Percentiles rank a stretch among this genome's conserved stretches.
Evolutionary conservation across 768 basidiomycete species (phyloP).

Genomic region (Kwoniella shandongensis): DNA sequence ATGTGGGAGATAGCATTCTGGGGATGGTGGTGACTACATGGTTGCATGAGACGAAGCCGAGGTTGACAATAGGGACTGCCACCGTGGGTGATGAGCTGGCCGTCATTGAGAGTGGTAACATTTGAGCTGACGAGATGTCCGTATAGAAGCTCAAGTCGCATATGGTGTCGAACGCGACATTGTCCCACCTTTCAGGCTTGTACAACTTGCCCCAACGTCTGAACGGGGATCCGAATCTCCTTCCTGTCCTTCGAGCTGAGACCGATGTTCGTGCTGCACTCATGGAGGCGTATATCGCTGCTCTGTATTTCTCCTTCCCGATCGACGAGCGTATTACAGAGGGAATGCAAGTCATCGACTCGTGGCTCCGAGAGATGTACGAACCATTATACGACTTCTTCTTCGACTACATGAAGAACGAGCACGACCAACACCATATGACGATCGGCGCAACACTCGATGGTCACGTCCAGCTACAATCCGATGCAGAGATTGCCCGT

Average conservation of each 20-base stretch:
- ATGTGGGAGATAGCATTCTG: slow-evolving; percentile 48
- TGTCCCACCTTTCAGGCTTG: slow-evolving; percentile 46
- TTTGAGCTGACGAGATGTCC: too few relatives aligned
- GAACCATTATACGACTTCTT: slow-evolving; percentile 47
- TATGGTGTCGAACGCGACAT: slow-evolving; percentile 46
- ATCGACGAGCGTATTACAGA: slow-evolving; percentile 17
- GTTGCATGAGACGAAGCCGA: slow-evolving; percentile 45
- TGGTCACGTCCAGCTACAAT: slow-evolving; percentile 19
- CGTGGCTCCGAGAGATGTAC: slow-evolving; percentile 49
- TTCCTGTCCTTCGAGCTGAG: slow-evolving; percentile 27
- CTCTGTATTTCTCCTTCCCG: slow-evolving; percentile 42
- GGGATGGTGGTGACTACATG: slow-evolving; percentile 49
- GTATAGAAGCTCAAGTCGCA: slow-evolving; percentile 52
- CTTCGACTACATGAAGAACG: slow-evolving; percentile 42
- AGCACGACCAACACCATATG: slow-evolving; percentile 38
- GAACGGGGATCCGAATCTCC: slow-evolving; percentile 27
- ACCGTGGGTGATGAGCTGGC: slow-evolving; percentile 36
- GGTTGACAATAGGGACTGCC: slow-evolving; percentile 43
- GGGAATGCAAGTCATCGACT: slow-evolving; percentile 33
- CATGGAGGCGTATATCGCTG: slow-evolving; percentile 49
- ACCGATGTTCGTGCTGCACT: slow-evolving; percentile 47
- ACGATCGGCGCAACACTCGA: slow-evolving; percentile 25
- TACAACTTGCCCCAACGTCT: slow-evolving; percentile 45
- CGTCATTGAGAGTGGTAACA: too few relatives aligned
- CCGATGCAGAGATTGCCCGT: slow-evolving; percentile 29